Conservation (phyloP, 148 eudicot genomes). For the Rhododendron mucronatum region DNA sequence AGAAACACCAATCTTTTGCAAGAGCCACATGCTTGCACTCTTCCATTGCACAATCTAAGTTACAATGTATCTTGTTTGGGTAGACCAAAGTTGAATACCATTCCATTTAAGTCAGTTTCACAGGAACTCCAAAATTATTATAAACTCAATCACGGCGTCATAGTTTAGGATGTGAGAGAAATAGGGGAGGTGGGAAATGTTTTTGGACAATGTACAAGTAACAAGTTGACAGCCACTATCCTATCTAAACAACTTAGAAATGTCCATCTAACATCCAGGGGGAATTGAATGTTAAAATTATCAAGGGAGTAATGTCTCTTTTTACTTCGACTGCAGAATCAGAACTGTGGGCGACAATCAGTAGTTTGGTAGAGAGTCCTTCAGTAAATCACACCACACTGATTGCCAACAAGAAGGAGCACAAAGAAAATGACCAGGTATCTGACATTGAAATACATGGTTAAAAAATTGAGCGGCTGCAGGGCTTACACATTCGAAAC, state of each 20-base stretch:
- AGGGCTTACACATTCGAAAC: background rate
- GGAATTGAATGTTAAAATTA: background rate
- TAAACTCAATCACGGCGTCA: background rate
- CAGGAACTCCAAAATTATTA: background rate
- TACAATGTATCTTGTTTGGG: background rate
- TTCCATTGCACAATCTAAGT: background rate
- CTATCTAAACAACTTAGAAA: background rate
- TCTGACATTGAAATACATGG: background rate
- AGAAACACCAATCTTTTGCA: background rate
- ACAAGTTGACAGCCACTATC: background rate
- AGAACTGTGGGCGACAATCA: background rate
- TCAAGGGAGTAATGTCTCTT: background rate
- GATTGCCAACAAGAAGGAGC: background rate
- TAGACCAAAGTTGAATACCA: background rate
- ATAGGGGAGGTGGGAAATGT: background rate
- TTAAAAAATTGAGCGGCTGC: background rate
- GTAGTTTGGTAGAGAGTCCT: background rate
- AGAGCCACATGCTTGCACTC: background rate
- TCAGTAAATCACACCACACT: background rate
- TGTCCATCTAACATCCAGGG: background rate
- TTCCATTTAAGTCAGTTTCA: background rate
- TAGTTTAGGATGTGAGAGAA: background rate
- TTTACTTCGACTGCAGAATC: background rate
- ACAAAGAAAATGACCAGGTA: background rate
- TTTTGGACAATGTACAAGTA: background rate